phyloP scores from a whole-genome alignment of 2,329 filamentous ascomycete genomes.

The Botryotinia convoluta region DNA sequence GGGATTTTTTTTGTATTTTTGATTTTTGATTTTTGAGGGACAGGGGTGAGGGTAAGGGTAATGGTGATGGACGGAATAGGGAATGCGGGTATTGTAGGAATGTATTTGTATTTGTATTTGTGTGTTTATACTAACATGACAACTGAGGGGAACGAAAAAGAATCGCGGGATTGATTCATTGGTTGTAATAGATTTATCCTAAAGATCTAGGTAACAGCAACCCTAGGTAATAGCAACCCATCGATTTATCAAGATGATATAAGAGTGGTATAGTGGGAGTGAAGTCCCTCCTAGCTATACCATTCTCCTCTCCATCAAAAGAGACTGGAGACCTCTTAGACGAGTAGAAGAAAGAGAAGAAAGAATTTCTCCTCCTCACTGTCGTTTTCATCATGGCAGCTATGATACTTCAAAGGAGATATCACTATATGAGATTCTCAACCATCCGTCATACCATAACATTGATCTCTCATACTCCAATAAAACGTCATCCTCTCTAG shows the following conservation, averaged over 20 bases:
- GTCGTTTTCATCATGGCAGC: not conserved
- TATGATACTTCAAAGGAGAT: not conserved
- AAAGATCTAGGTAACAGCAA: not conserved
- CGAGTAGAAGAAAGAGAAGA: not conserved
- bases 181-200: not conserved
- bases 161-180: not conserved
- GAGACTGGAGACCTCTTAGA: not conserved
- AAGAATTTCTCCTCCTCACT: not conserved
- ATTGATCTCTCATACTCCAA: not conserved
- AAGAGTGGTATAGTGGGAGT: not conserved
- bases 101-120: not conserved
- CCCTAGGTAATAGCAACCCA: not conserved
- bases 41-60: not conserved
- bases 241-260: not conserved
- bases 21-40: not conserved
- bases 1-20: not conserved
- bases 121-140: not conserved
- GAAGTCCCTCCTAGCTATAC: not conserved
- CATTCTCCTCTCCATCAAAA: not conserved
- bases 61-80: not conserved
- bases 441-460: not conserved
- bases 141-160: not conserved
- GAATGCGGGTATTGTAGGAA: not conserved
- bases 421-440: not conserved
- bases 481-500: not conserved